Evolutionary conservation across 1,139 yeast genomes (phyloP).

Genomic region (Magnusiomyces magnusii): DNA sequence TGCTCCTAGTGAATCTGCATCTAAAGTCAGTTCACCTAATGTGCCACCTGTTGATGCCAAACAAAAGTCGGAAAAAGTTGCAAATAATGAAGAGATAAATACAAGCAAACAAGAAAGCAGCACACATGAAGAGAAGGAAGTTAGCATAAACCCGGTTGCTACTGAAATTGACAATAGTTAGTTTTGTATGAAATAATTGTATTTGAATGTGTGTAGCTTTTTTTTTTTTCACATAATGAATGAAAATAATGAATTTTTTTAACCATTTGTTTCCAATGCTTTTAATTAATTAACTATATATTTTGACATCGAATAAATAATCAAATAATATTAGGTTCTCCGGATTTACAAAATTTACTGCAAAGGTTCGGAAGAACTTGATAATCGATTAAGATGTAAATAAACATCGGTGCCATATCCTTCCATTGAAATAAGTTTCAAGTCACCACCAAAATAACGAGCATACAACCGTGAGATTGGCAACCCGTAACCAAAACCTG

Average conservation of each 20-base stretch:
- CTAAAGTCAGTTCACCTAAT: neutral
- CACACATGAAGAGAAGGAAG: slow-evolving; percentile 1
- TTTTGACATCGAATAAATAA: neutral
- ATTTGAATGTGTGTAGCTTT: neutral
- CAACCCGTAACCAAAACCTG: slow-evolving; percentile 89
- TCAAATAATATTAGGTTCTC: neutral
- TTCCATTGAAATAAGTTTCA: slow-evolving; percentile 82
- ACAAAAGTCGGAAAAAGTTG: neutral
- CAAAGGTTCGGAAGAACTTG: slow-evolving; percentile 43
- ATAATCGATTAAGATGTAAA: slow-evolving; percentile 62
- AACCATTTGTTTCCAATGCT: no score
- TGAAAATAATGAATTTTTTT: neutral
- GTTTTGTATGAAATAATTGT: neutral
- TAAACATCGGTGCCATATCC: slow-evolving; percentile 94
- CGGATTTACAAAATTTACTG: slow-evolving; percentile 14
- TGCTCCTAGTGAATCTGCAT: neutral
- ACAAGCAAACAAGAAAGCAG: neutral
- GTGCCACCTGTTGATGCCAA: neutral
- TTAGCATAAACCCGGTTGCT: neutral
- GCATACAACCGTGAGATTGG: slow-evolving; percentile 84
- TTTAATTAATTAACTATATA: neutral
- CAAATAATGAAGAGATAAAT: neutral
- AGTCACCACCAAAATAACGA: slow-evolving; percentile 86
- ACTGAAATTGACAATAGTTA: neutral
- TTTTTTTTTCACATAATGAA: neutral